Base-by-base conservation (phyloP, 306 rosid genomes). In the Pyrus communis region DNA sequence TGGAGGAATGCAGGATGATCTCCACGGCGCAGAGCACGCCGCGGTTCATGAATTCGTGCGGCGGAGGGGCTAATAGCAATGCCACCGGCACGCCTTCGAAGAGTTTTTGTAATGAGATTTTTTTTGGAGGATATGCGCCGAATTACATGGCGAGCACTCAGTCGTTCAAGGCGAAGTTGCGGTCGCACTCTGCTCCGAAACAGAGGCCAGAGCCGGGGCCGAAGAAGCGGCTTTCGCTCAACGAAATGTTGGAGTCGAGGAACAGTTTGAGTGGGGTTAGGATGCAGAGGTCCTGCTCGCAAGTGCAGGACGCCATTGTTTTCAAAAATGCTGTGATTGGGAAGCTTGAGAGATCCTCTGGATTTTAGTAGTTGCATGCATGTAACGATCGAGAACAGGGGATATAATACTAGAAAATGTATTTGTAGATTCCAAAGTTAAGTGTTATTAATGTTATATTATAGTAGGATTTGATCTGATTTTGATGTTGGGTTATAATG, bases 11-110 rank as follows among this genome's bases (percentile, higher is more conserved):
- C 66, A 80, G 93, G 30, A 86, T 66, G 49, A 21, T 87, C 81
- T 91, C 97, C 12, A 91, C 98, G 14, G 97, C 98, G 8, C 98
- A 93, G 42, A 88, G 96, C 75, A 93, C 97, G 43, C 98, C 98
- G 21, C 81, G 96, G 30, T 91, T 91, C 59, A 33, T 81, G n/a
- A 61, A 81, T 71, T 83, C 93, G 9, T 78, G 82, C 11, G 87
- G 81, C 55, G 21, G 21, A 15, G 55, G 55, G 9, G 85, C 87
- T 35, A 66, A 17, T 15, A 60, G 28, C 23, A 66, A 86, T 54
- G 74, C 85, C 12, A 78, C 89, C 0, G 25, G 73, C 22, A 87
- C 96, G 31, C 92, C 97, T 43, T 80, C 96, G 21, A 88, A 86
- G 83, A 86, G 95, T 57, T 83, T 84, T 1, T 86, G 89, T 42